These are phyloP conservation scores for Pisolithus orientalis DNA, from an alignment of 768 basidiomycete genomes.

Conservation along the genomic window DNA sequence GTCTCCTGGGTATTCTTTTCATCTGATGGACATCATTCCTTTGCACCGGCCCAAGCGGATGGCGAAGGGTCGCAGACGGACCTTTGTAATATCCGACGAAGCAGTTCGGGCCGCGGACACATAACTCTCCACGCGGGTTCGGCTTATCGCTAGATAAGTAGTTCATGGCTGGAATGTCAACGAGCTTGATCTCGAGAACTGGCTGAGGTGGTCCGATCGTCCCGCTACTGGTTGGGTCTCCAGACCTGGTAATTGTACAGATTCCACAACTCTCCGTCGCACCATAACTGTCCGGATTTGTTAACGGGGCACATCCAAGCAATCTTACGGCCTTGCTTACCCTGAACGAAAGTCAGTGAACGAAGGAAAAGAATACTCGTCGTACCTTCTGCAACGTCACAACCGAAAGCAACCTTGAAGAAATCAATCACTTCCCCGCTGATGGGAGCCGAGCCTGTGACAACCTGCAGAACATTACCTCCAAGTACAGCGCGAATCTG, in stretches of 20 bases:
- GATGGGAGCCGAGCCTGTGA: slow-evolving; percentile 87
- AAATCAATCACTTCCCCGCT: slow-evolving; percentile 83
- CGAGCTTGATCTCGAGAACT: slow-evolving; percentile 74
- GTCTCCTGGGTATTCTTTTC: slow-evolving; percentile 75
- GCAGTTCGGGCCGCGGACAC: slow-evolving; percentile 57
- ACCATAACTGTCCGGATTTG: slow-evolving; percentile 50
- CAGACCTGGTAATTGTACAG: slow-evolving; percentile 46
- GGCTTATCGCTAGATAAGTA: slow-evolving; percentile 86
- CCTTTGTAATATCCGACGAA: slow-evolving; percentile 76
- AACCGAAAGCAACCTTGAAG: slow-evolving; percentile 73
- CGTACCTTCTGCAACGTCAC: slow-evolving; percentile 73
- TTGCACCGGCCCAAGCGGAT: slow-evolving; percentile 55
- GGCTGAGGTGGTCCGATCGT: slow-evolving; percentile 80
- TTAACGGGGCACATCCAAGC: not conserved
- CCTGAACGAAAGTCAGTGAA: slow-evolving; percentile 26
- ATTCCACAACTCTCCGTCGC: slow-evolving; percentile 83
- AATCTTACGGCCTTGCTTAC: slow-evolving; percentile 28
- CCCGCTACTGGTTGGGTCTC: slow-evolving; percentile 62
- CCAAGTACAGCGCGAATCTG: slow-evolving; percentile 82
- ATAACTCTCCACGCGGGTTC: slow-evolving; percentile 85
- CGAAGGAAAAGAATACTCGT: not conserved
- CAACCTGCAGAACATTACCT: slow-evolving; percentile 61
- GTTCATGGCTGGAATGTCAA: slow-evolving; percentile 86
- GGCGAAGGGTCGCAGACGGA: slow-evolving; percentile 36
- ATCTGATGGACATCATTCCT: slow-evolving; percentile 39